Base-by-base conservation (phyloP, 129 eudicot genomes). In the Flaveria sonorensis region DNA sequence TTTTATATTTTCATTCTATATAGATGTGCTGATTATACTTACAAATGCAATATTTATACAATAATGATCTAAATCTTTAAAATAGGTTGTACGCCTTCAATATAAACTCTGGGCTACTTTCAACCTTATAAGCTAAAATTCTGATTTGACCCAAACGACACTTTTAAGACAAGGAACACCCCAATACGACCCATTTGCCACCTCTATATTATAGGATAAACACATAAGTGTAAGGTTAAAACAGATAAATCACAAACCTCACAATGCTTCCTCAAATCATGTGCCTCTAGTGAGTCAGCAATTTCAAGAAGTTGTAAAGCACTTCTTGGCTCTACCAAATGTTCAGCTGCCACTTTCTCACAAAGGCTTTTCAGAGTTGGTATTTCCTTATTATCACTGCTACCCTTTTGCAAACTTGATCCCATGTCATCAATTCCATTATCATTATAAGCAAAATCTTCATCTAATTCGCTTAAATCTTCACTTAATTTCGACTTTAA, bases 301-400 rank as follows among this genome's bases (percentile, higher is more conserved):
- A 95, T 91, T 87, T 95, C 99, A 42, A 95, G 89, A 79, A 95
- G 79, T 72, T 89, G 97, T 64, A 95, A 61, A 36, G 96, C 94
- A 85, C 85, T 89, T 79, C 94, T 86, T 46, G 97, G 99, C 81
- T 95, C 99, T 73, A 95, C 90, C 87, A 95, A 64, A 79, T 81
- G 85, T 28, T 95, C 87, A 26, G 92, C 96, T 30, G 97, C 97
- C 63, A 77, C 90, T 82, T 86, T 89, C 92, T 95, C 99, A 84
- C 99, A 95, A 53, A 95, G 89, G 78, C 92, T 86, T 77, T 92
- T 92, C 74, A 95, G 84, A 80, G 89, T 95, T n/a, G 99, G 97
- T 45, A 72, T 74, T 39, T 63, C 73, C 77, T 57, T 77, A 19
- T 70, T 73, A 12, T 60, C 83, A 32, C 6, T 30, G 39, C 70